Evolutionary conservation across 1,284 basidiomycete genomes (phyloP).

Genomic region (Cutaneotrichosporon cavernicola): DNA sequence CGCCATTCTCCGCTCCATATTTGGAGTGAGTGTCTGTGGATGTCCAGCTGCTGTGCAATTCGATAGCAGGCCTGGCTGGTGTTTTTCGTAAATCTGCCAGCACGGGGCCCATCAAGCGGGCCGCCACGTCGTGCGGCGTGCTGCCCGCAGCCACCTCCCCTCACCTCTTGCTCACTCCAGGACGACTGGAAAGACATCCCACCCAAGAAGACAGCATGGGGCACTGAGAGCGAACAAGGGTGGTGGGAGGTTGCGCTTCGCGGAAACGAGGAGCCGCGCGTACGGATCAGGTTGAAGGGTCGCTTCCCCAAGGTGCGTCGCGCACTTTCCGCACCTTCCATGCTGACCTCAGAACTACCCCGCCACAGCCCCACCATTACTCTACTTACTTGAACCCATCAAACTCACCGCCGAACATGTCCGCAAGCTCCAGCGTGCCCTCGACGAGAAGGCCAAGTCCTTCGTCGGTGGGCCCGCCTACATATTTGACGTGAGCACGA

Average conservation of each 20-base stretch:
- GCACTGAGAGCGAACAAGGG: conserved; percentile 41
- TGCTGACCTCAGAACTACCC: conserved; percentile 1
- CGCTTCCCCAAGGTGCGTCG: conserved; percentile 43
- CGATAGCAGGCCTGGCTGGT: too few relatives aligned
- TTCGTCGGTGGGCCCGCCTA: conserved; percentile 39
- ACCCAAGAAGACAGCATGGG: conserved; percentile 50
- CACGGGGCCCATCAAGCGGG: too few relatives aligned
- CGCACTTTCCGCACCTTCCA: neutral
- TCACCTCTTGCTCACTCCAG: conserved; percentile 22
- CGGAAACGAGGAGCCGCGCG: conserved; percentile 40
- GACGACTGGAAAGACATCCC: conserved; percentile 51
- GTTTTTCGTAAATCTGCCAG: too few relatives aligned
- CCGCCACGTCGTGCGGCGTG: neutral
- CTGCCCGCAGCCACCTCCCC: neutral
- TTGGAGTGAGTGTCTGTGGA: conserved; percentile 27
- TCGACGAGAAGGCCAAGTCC: conserved; percentile 44
- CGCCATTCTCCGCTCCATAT: conserved; percentile 48
- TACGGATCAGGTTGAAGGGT: conserved; percentile 44
- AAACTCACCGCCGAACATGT: conserved; percentile 43
- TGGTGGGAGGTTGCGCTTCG: conserved; percentile 48
- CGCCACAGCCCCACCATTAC: conserved; percentile 26
- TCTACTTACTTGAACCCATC: conserved; percentile 42
- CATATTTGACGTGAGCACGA: conserved; percentile 48
- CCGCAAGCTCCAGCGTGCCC: conserved; percentile 37
- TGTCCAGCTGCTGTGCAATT: too few relatives aligned